Evolutionary conservation across 176 grass and related monocot genomes (phyloP).

Genomic region (Musa schizocarpa): DNA sequence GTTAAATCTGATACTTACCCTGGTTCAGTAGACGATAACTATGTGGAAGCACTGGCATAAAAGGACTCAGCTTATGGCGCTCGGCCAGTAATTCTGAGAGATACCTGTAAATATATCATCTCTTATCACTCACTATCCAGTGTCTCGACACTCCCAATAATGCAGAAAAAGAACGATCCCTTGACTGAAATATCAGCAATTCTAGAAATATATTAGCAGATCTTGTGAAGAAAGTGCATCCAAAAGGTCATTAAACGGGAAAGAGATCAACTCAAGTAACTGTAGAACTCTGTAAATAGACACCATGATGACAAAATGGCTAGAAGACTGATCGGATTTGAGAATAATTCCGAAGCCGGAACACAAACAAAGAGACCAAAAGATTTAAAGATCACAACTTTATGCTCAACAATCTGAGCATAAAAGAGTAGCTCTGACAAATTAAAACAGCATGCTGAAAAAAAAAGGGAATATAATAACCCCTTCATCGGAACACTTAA

Average conservation of each 20-base stretch:
- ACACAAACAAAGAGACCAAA: background rate
- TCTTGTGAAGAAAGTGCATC: constrained; percentile 11
- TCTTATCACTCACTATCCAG: background rate
- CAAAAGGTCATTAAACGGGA: background rate
- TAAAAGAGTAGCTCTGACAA: too few relatives aligned
- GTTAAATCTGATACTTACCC: constrained; percentile 36
- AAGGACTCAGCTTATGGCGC: constrained; percentile 77
- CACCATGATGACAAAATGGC: too few relatives aligned
- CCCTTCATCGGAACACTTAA: too few relatives aligned
- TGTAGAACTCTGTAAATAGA: too few relatives aligned
- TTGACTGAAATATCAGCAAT: too few relatives aligned
- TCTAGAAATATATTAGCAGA: too few relatives aligned
- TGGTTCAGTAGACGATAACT: constrained; percentile 75
- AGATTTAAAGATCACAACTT: background rate
- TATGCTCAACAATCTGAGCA: too few relatives aligned
- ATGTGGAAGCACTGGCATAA: constrained; percentile 70
- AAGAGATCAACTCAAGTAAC: background rate
- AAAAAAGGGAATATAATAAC: too few relatives aligned
- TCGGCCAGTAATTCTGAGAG: constrained; percentile 75
- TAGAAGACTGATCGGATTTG: background rate
- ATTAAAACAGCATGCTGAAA: too few relatives aligned
- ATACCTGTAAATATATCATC: constrained; percentile 45
- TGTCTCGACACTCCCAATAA: too few relatives aligned
- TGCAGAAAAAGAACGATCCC: too few relatives aligned
- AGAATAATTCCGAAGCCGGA: background rate